These are phyloP conservation scores for Fusarium armeniacum DNA, from an alignment of 2,329 filamentous ascomycete species.

Conservation along the genomic window DNA sequence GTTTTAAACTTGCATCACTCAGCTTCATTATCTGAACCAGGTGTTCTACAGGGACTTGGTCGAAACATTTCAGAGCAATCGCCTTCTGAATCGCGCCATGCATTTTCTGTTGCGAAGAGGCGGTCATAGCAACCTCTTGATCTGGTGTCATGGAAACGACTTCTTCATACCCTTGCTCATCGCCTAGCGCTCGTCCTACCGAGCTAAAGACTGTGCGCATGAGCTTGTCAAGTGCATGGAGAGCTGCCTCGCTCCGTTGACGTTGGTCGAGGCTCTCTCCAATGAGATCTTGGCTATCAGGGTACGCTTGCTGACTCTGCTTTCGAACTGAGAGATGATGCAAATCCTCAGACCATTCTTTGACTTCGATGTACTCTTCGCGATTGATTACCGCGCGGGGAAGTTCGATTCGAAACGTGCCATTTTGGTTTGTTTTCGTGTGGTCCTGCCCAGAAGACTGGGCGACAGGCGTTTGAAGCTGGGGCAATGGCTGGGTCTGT, in stretches of 20 bases:
- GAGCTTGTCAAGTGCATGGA: slow-evolving; percentile 77
- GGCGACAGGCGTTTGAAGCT: slow-evolving; percentile 15
- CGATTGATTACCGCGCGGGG: slow-evolving; percentile 62
- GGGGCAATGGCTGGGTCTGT: slow-evolving; percentile 25
- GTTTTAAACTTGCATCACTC: slow-evolving; percentile 80
- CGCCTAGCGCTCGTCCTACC: slow-evolving; percentile 75
- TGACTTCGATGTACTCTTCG: slow-evolving; percentile 66
- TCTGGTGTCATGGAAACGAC: slow-evolving; percentile 68
- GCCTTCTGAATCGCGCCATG: slow-evolving; percentile 82
- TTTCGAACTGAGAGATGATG: slow-evolving; percentile 66
- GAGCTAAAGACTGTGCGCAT: slow-evolving; percentile 81
- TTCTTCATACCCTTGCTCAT: slow-evolving; percentile 69
- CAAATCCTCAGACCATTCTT: slow-evolving; percentile 63
- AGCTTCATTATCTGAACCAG: slow-evolving; percentile 82
- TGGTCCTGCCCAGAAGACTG: slow-evolving; percentile 12
- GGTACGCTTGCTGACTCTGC: slow-evolving; percentile 63
- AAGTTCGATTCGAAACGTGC: slow-evolving; percentile 64
- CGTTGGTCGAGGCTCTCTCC: slow-evolving; percentile 80
- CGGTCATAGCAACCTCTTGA: slow-evolving; percentile 75
- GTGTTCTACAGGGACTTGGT: slow-evolving; percentile 79
- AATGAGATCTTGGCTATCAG: slow-evolving; percentile 69
- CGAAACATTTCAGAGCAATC: slow-evolving; percentile 76
- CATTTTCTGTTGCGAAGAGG: slow-evolving; percentile 76
- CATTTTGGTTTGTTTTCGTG: slow-evolving; percentile 36
- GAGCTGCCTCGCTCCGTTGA: slow-evolving; percentile 81